Evolutionary conservation across 345 rosid species (phyloP).

Genomic region (Syzygium aqueum): DNA sequence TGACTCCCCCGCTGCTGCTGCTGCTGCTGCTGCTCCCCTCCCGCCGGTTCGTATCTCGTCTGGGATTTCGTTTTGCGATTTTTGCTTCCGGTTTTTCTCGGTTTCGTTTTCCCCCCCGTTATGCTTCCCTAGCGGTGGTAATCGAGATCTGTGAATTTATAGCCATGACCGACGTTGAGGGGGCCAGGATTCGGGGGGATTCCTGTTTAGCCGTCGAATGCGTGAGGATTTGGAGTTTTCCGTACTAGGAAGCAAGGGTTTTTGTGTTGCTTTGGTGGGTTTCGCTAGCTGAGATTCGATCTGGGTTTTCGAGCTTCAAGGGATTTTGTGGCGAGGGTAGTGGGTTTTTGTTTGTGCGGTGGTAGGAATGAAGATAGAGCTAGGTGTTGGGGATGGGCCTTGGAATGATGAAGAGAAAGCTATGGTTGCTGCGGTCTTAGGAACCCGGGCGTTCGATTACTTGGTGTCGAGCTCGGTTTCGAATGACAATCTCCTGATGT

Average conservation of each 20-base stretch:
- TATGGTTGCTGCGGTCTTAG: slow-evolving; percentile 60
- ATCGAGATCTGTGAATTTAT: neutral
- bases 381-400: slow-evolving; percentile 37
- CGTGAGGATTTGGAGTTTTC: neutral
- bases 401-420: slow-evolving; percentile 85
- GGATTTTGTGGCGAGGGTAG: neutral
- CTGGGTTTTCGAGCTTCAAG: neutral
- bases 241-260: neutral
- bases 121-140: neutral
- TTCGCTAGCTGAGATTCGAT: neutral
- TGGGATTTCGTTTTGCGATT: neutral
- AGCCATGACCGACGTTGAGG: neutral
- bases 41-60: neutral
- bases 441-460: slow-evolving; percentile 68
- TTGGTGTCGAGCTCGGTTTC: slow-evolving; percentile 55
- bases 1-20: neutral
- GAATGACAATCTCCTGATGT: slow-evolving; percentile 50
- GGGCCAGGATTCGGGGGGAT: neutral
- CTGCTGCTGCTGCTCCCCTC: no score
- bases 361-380: slow-evolving; percentile 39
- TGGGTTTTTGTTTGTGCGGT: neutral
- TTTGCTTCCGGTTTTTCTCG: neutral
- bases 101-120: neutral
- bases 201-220: neutral
- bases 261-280: neutral